Evolutionary conservation across 768 basidiomycete species (phyloP).

Genomic region (Tricholoma saponaceum): DNA sequence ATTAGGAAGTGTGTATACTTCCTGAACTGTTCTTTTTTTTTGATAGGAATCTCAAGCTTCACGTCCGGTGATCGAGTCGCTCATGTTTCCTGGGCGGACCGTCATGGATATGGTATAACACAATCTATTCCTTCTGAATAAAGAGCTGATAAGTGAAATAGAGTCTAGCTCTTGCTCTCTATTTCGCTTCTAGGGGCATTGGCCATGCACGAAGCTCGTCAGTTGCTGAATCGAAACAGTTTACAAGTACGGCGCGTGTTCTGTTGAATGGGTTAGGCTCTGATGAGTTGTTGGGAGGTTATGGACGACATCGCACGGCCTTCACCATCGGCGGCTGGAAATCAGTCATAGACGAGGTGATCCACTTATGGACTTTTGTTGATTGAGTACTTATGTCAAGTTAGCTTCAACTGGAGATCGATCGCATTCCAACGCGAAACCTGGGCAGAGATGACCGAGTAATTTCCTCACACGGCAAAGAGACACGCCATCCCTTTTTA

Average conservation of each 20-base stretch:
- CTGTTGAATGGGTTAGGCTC: slow-evolving; percentile 90
- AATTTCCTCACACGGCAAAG: slow-evolving; percentile 87
- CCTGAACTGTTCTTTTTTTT: background rate
- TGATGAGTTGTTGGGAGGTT: slow-evolving; percentile 94
- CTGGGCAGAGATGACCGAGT: slow-evolving; percentile 93
- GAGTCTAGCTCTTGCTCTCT: slow-evolving; percentile 91
- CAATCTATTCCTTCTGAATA: background rate
- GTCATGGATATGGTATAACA: slow-evolving; percentile 84
- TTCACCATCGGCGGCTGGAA: slow-evolving; percentile 68
- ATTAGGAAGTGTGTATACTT: background rate
- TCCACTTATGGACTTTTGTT: background rate
- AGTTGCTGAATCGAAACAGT: slow-evolving; percentile 39
- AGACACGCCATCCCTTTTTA: slow-evolving; percentile 89
- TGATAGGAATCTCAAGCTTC: slow-evolving; percentile 63
- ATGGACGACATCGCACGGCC: slow-evolving; percentile 80
- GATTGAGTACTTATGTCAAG: background rate
- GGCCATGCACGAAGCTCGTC: slow-evolving; percentile 49
- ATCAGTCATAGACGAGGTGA: slow-evolving; percentile 77
- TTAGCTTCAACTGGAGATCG: slow-evolving; percentile 86
- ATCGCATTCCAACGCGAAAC: slow-evolving; percentile 85
- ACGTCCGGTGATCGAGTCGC: slow-evolving; percentile 50
- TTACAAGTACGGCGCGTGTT: slow-evolving; percentile 75
- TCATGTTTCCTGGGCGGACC: slow-evolving; percentile 78
- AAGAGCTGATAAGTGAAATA: slow-evolving; percentile 24
- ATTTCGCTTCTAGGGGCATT: slow-evolving; percentile 82